Evolutionary conservation across 139 green algal species (phyloP).

Genomic region (Auxenochlorella protothecoides): DNA sequence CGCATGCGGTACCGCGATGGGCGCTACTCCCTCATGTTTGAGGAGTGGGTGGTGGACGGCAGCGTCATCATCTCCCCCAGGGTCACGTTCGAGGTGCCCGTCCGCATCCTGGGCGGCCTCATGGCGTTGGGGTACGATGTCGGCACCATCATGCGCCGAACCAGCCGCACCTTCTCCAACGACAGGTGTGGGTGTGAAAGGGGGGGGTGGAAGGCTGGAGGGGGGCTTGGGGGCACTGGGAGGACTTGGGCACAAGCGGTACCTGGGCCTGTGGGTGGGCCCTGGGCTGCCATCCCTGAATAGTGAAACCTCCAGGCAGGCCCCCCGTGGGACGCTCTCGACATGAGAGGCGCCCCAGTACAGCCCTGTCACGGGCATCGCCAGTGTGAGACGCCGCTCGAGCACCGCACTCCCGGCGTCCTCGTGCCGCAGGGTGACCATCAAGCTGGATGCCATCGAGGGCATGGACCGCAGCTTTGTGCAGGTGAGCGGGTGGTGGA

Average conservation of each 20-base stretch:
- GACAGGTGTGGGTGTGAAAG: not conserved
- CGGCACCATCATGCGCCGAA: slow-evolving; percentile 82
- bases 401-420: no score
- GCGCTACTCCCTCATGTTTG: slow-evolving; percentile 95
- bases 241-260: no score
- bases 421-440: slow-evolving; percentile 17
- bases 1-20: slow-evolving; percentile 94
- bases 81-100: slow-evolving; percentile 89
- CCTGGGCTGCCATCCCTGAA: no score
- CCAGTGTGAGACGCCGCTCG: no score
- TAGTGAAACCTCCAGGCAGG: not conserved
- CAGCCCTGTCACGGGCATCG: no score
- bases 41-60: slow-evolving; percentile 90
- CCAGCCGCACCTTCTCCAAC: slow-evolving; percentile 27
- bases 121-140: slow-evolving; percentile 97
- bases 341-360: no score
- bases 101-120: slow-evolving; percentile 87
- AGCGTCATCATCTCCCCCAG: slow-evolving; percentile 91
- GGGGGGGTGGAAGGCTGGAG: no score
- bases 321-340: no score
- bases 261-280: no score
- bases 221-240: no score
- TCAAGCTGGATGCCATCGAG: slow-evolving; percentile 83
- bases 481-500: slow-evolving; percentile 23
- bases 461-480: slow-evolving; percentile 51